Base-by-base conservation (phyloP, 164 flowering plant species). In the Aristolochia californica region DNA sequence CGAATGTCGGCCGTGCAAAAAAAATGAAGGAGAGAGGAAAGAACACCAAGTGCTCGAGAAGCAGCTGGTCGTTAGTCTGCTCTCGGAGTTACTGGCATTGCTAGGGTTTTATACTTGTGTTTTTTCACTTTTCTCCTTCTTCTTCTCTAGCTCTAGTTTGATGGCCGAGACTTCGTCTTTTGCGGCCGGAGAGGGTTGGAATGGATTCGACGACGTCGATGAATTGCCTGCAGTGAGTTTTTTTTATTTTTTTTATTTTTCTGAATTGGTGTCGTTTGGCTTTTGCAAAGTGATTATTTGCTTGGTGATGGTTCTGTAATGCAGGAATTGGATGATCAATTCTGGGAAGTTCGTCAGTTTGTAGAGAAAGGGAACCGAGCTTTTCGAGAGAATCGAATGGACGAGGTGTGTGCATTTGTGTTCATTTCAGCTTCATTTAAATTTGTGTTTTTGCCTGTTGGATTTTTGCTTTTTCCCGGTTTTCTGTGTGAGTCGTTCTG, bases 291-390 rank as follows among this genome's bases (percentile, higher is more conserved):
- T 65, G 55, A 5, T 22, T 71, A 22, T 44, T 22, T 58, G 52
- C 40, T 40, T n/a, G 22, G 15, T 23, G 43, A 7, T 47, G 38
- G 11, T 34, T 5, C 7, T 17, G 57, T 48, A 68, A 24, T 77
- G 78, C 69, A 91, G 90, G 80, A 27, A 10, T 11, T 44, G 43
- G 74, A 75, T 71, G 85, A 77, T 63, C 64, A 66, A 43, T 68
- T 75, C n/a, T 62, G 52, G 56, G 75, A 78, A 71, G 81, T 83
- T 56, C 72, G 62, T 53, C 80, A 80, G 38, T 73, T 80, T 16
- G 72, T 91, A 66, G 71, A 77, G 63, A 71, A 65, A 40, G 98
- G 93, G 50, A 88, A 86, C 64, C 67, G 57, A 30, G 90, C 90
- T 12, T 86, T 82, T 55, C 84, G 81, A 27, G 77, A 77, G 44